phyloP scores from a whole-genome alignment of 345 rosid species.

The Populus simonii region DNA sequence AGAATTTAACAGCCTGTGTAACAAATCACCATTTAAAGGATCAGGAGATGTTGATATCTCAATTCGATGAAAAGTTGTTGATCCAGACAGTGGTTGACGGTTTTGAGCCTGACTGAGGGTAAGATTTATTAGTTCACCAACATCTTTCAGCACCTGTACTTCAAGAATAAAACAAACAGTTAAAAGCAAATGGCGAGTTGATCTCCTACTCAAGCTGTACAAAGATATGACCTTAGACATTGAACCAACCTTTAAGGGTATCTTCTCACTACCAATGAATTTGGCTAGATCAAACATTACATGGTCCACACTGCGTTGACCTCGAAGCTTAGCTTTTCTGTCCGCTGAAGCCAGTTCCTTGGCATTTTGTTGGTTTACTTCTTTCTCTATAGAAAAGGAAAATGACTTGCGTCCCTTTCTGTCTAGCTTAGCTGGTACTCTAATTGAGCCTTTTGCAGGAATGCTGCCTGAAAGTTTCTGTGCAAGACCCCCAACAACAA shows the following conservation, averaged over 20 bases:
- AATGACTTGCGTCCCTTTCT: slow-evolving; percentile 53
- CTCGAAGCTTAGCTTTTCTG: slow-evolving; percentile 54
- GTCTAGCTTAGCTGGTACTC: slow-evolving; percentile 76
- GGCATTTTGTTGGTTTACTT: slow-evolving; percentile 38
- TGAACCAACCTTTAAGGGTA: slow-evolving; percentile 75
- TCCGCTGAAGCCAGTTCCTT: slow-evolving; percentile 43
- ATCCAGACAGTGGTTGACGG: slow-evolving; percentile 67
- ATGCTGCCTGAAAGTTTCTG: slow-evolving; percentile 53
- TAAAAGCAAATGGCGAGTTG: background rate
- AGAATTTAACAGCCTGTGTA: slow-evolving; percentile 7
- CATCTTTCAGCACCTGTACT: slow-evolving; percentile 76
- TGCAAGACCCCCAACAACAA: slow-evolving; percentile 71
- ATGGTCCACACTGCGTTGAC: slow-evolving; percentile 59
- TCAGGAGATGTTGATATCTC: slow-evolving; percentile 60
- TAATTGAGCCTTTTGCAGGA: slow-evolving; percentile 49
- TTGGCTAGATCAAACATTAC: slow-evolving; percentile 80
- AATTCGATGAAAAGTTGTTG: slow-evolving; percentile 81
- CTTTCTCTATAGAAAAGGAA: slow-evolving; percentile 72
- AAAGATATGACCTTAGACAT: background rate
- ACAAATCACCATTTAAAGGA: slow-evolving; percentile 66
- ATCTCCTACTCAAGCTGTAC: background rate
- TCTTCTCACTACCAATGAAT: slow-evolving; percentile 76
- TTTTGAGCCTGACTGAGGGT: slow-evolving; percentile 69
- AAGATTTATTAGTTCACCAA: slow-evolving; percentile 74
- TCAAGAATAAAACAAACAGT: slow-evolving; percentile 10